Evolutionary conservation across 495 filamentous ascomycete species (phyloP).

Genomic region (Saxophila tyrrhenica): DNA sequence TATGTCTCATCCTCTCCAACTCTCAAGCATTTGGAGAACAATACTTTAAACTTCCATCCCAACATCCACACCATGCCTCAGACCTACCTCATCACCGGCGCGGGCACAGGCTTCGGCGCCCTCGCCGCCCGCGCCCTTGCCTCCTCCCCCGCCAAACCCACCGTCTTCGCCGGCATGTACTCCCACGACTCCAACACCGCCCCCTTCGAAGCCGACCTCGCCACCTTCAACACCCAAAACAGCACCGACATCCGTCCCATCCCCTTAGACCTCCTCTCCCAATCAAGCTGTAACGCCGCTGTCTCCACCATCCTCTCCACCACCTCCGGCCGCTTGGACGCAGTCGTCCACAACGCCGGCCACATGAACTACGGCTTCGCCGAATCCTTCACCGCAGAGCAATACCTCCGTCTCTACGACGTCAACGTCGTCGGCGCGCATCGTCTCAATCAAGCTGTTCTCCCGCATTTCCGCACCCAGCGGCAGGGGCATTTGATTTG

Average conservation of each 20-base stretch:
- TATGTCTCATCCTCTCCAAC: no score
- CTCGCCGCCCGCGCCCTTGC: slow-evolving; percentile 16
- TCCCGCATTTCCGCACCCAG: slow-evolving; percentile 11
- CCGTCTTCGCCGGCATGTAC: slow-evolving; percentile 23
- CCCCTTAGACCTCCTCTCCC: slow-evolving; percentile 16
- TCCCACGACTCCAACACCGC: slow-evolving; percentile 1
- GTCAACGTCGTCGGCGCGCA: slow-evolving; percentile 23
- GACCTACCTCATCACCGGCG: slow-evolving; percentile 1
- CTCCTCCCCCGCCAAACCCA: slow-evolving; percentile 13
- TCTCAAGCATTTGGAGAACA: no score
- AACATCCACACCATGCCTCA: no score
- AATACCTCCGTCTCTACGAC: slow-evolving; percentile 19
- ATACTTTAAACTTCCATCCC: no score
- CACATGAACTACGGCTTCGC: slow-evolving; percentile 23
- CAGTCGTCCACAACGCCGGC: slow-evolving; percentile 23
- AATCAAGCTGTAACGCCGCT: slow-evolving; percentile 14
- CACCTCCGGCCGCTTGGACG: slow-evolving; percentile 14
- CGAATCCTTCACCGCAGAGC: slow-evolving; percentile 22
- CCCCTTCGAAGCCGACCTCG: slow-evolving; percentile 8
- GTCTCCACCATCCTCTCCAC: slow-evolving; percentile 8
- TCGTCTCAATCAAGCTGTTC: slow-evolving; percentile 19
- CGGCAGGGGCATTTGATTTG: slow-evolving; percentile 4
- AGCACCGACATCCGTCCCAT: slow-evolving; percentile 18
- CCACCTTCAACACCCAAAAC: slow-evolving; percentile 9
- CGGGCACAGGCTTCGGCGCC: slow-evolving; percentile 1